Percentiles rank a stretch among this genome's conserved stretches.
Conservation (phyloP, 2,329 filamentous ascomycete species). For the Fusarium sp. region DNA sequence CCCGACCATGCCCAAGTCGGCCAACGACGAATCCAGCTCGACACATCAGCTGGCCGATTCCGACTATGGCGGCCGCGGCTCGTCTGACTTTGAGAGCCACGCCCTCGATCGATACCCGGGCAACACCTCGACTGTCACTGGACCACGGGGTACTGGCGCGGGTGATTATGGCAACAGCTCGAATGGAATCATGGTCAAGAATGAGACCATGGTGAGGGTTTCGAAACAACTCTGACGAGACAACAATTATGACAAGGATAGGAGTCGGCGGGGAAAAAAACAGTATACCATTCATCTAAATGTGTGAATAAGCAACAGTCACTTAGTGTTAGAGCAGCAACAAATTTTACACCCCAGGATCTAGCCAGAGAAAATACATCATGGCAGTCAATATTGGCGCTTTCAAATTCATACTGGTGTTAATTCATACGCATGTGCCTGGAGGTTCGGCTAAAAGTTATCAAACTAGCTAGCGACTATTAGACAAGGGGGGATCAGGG, state of each 20-base stretch:
- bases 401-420: too few relatives aligned
- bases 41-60: slow-evolving; percentile 44
- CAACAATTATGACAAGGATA: neutral
- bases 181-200: slow-evolving; percentile 46
- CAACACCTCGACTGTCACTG: slow-evolving; percentile 34
- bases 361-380: too few relatives aligned
- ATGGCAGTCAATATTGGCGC: too few relatives aligned
- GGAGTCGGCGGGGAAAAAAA: too few relatives aligned
- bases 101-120: slow-evolving; percentile 37
- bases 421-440: too few relatives aligned
- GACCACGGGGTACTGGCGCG: slow-evolving; percentile 3
- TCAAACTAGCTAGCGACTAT: too few relatives aligned
- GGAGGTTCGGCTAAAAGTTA: too few relatives aligned
- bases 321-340: too few relatives aligned
- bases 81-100: slow-evolving; percentile 42
- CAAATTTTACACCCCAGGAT: too few relatives aligned
- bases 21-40: slow-evolving; percentile 42
- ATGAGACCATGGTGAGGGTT: slow-evolving; percentile 37
- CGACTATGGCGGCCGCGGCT: slow-evolving; percentile 4
- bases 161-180: slow-evolving; percentile 9
- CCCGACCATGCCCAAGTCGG: slow-evolving; percentile 29
- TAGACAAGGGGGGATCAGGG: too few relatives aligned
- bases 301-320: too few relatives aligned
- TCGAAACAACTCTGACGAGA: slow-evolving; percentile 5
- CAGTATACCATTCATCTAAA: too few relatives aligned